phyloP scores from a whole-genome alignment of 1,284 basidiomycete genomes.

The Cutaneotrichosporon curvatum region DNA sequence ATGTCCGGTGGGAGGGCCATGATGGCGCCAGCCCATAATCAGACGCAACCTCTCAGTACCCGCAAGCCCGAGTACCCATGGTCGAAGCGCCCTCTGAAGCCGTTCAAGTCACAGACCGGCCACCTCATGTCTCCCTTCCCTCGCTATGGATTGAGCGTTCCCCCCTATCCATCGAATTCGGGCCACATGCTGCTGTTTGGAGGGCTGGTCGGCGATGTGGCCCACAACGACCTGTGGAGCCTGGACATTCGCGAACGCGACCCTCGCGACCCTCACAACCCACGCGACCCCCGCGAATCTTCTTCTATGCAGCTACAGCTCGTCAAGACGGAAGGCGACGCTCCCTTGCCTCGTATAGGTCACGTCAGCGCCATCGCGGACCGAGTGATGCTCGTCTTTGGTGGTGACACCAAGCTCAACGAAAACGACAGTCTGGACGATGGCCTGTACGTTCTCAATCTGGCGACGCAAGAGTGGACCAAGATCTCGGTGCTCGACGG shows the following conservation, averaged over 20 bases:
- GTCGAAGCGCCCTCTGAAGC: conserved; percentile 19
- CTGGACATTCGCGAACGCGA: conserved; percentile 73
- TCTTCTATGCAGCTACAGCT: conserved; percentile 59
- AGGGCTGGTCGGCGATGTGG: conserved; percentile 84
- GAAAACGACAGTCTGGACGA: conserved; percentile 82
- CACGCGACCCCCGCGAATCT: too few relatives aligned
- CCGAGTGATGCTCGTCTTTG: conserved; percentile 96
- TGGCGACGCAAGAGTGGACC: conserved; percentile 95
- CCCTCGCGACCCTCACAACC: too few relatives aligned
- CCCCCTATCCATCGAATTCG: conserved; percentile 65
- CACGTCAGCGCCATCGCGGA: conserved; percentile 94
- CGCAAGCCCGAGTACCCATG: conserved; percentile 21
- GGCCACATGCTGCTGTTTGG: conserved; percentile 97
- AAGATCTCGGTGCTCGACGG: too few relatives aligned
- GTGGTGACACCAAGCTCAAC: conserved; percentile 80
- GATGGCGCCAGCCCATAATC: too few relatives aligned
- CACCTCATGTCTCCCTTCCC: conserved; percentile 65
- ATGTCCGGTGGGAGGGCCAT: too few relatives aligned
- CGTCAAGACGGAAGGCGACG: conserved; percentile 80
- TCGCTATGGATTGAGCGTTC: conserved; percentile 94
- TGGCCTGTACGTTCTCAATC: conserved; percentile 88
- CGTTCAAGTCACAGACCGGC: conserved; percentile 21
- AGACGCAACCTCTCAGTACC: neutral
- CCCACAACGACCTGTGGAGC: conserved; percentile 90
- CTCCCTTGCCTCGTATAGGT: conserved; percentile 84